These are phyloP conservation scores for Mortierella antarctica DNA, from an alignment of 192 early-diverging fungal species.

Conservation along the genomic window DNA sequence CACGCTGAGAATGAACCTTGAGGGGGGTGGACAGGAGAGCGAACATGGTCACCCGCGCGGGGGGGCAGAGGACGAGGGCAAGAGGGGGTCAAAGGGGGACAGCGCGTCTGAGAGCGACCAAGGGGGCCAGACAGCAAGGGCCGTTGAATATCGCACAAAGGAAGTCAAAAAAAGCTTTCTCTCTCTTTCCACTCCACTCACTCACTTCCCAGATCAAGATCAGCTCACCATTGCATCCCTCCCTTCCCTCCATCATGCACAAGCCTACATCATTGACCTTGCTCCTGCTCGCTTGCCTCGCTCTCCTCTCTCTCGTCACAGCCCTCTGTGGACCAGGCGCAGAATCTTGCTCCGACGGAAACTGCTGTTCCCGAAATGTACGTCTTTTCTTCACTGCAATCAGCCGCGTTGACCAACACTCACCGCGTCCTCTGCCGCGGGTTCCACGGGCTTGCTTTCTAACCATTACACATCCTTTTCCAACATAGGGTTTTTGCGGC, in stretches of 20 bases:
- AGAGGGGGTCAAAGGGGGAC: no score
- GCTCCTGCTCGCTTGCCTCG: slow-evolving; percentile 15
- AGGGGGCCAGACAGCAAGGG: no score
- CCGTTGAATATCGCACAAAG: not conserved
- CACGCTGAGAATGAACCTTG: no score
- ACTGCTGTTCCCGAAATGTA: slow-evolving; percentile 33
- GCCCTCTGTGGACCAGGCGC: not conserved
- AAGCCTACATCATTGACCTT: slow-evolving; percentile 6
- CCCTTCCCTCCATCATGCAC: slow-evolving; percentile 9
- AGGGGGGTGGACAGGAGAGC: no score
- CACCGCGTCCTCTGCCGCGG: not conserved
- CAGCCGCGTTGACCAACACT: not conserved
- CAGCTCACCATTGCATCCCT: not conserved
- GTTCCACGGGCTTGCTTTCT: no score
- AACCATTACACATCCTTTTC: not conserved
- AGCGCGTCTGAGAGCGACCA: no score
- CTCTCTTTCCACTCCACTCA: not conserved
- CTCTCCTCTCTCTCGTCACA: slow-evolving; percentile 6
- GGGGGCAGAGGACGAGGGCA: no score
- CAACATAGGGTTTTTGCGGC: slow-evolving; percentile 37
- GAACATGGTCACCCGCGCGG: no score
- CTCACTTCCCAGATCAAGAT: not conserved
- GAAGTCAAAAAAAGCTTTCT: not conserved
- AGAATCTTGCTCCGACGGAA: no score
- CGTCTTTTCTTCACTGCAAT: not conserved